A percentile compares a stretch with the other conserved stretches of the same genome.
phyloP scores from a whole-genome alignment of 1,284 basidiomycete species.

The Caloboletus firmus region DNA sequence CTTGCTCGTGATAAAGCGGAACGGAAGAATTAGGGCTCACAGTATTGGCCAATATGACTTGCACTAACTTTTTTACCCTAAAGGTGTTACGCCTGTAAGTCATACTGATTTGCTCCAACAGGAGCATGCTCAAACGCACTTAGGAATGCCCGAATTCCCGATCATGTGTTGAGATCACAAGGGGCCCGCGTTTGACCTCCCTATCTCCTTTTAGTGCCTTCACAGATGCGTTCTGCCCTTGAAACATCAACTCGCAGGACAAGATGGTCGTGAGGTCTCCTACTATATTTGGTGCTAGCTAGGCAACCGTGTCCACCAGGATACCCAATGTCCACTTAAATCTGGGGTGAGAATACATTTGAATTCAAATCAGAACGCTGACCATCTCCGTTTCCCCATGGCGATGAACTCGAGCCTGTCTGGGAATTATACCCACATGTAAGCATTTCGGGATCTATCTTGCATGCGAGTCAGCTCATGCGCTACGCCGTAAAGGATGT shows the following conservation, averaged over 20 bases:
- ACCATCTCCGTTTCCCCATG: too few relatives aligned
- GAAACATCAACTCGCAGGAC: too few relatives aligned
- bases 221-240: constrained; percentile 13
- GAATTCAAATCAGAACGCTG: too few relatives aligned
- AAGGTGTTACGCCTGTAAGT: constrained; percentile 35
- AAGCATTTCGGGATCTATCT: too few relatives aligned
- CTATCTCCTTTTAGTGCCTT: constrained; percentile 6
- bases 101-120: background rate
- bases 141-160: constrained; percentile 6
- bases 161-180: constrained; percentile 9
- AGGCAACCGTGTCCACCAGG: too few relatives aligned
- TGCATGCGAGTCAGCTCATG: background rate
- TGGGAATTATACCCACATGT: too few relatives aligned
- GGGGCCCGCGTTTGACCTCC: background rate
- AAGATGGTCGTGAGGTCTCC: too few relatives aligned
- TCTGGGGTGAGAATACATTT: too few relatives aligned
- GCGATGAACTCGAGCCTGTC: too few relatives aligned
- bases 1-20: constrained; percentile 17
- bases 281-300: too few relatives aligned
- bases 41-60: constrained; percentile 27
- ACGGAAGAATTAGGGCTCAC: constrained; percentile 32
- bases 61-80: constrained; percentile 35
- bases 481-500: background rate
- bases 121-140: background rate
- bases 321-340: too few relatives aligned